Evolutionary conservation across 169 alveolate species (phyloP).

Genomic region (Toxoplasma gondii): DNA sequence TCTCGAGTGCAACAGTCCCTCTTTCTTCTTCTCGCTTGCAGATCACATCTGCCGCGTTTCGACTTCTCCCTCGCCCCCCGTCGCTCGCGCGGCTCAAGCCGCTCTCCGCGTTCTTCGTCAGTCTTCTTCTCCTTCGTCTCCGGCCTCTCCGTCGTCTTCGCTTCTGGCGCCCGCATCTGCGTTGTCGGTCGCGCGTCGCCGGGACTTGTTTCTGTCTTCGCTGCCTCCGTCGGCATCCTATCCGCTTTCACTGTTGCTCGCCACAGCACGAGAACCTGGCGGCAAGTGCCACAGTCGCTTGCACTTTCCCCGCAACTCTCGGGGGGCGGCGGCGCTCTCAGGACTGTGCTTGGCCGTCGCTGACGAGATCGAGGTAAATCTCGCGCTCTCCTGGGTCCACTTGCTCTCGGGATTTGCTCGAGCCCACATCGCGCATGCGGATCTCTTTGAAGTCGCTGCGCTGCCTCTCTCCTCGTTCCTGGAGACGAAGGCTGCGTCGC

Average conservation of each 20-base stretch:
- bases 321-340: constrained; percentile 32
- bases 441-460: constrained; percentile 52
- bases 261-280: constrained; percentile 27
- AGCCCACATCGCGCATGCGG: constrained; percentile 26
- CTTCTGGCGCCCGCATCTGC: constrained; percentile 37
- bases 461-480: constrained; percentile 39
- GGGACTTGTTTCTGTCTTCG: background rate
- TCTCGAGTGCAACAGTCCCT: background rate
- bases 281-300: constrained; percentile 8
- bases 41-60: constrained; percentile 19
- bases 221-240: background rate
- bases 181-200: background rate
- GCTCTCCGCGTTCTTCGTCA: background rate
- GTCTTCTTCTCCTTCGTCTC: background rate
- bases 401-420: constrained; percentile 49
- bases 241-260: background rate
- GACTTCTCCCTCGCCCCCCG: background rate
- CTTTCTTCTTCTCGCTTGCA: constrained; percentile 29
- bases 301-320: too few relatives aligned
- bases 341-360: background rate
- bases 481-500: constrained; percentile 25
- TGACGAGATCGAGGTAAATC: constrained; percentile 21
- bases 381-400: constrained; percentile 42
- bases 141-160: constrained; percentile 12
- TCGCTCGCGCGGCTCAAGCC: constrained; percentile 19